Evolutionary conservation across 768 basidiomycete species (phyloP).

Genomic region (Rhodosporidiobolus odoratus): DNA sequence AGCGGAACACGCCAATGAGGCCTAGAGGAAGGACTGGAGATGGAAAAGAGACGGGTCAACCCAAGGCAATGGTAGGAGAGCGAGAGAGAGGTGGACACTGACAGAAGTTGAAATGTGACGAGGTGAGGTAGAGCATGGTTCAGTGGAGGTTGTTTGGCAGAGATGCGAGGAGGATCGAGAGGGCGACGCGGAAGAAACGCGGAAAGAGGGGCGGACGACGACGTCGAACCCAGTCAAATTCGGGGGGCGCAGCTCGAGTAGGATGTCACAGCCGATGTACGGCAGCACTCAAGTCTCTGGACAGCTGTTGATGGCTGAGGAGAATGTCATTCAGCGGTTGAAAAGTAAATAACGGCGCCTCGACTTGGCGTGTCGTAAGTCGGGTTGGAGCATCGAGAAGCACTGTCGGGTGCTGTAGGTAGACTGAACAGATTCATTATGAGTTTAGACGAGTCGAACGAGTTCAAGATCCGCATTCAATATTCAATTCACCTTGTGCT

Average conservation of each 20-base stretch:
- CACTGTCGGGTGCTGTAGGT: too few species aligned
- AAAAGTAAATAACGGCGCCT: not conserved
- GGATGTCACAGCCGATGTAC: slow-evolving; percentile 55
- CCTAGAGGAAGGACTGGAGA: slow-evolving; percentile 76
- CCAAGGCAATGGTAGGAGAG: not conserved
- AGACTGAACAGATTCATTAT: too few species aligned
- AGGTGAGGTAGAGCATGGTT: not conserved
- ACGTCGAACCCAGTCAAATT: too few species aligned
- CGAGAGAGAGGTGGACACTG: slow-evolving; percentile 47
- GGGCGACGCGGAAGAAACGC: too few species aligned
- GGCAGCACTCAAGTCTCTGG: not conserved
- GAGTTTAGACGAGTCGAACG: too few species aligned
- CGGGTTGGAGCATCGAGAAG: too few species aligned
- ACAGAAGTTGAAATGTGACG: slow-evolving; percentile 83
- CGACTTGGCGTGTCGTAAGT: too few species aligned
- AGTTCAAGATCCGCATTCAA: too few species aligned
- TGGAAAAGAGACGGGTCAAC: slow-evolving; percentile 7
- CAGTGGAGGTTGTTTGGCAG: too few species aligned
- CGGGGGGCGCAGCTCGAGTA: slow-evolving; percentile 87
- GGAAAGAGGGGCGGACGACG: too few species aligned
- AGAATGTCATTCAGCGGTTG: not conserved
- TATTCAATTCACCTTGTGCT: too few species aligned
- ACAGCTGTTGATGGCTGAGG: not conserved
- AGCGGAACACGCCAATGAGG: slow-evolving; percentile 86
- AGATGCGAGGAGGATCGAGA: too few species aligned